Percentiles rank a stretch among this genome's conserved stretches.
Evolutionary conservation across 148 eudicot genomes (phyloP).

Genomic region (Fagopyrum homotropicum): DNA sequence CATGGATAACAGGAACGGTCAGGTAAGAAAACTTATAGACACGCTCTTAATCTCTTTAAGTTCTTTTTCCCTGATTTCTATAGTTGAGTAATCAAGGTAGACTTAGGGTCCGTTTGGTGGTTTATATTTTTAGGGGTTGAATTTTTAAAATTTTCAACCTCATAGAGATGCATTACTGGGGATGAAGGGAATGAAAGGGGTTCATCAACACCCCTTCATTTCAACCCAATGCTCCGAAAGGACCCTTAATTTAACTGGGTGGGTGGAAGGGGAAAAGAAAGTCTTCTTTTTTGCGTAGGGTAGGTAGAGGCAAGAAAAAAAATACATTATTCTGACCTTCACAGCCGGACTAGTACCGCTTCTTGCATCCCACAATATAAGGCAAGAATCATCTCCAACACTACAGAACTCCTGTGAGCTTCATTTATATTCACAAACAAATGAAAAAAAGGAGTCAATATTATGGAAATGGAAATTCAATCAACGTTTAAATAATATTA

Average conservation of each 20-base stretch:
- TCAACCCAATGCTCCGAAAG: no score
- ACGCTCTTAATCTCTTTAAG: not conserved
- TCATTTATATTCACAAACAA: slow-evolving; percentile 19
- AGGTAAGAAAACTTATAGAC: not conserved
- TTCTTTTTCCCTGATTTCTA: not conserved
- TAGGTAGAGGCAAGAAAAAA: not conserved
- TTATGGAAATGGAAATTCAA: slow-evolving; percentile 8
- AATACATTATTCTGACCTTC: slow-evolving; percentile 42
- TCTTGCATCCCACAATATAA: slow-evolving; percentile 95
- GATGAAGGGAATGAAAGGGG: no score
- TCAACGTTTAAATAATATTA: not conserved
- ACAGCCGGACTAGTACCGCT: slow-evolving; percentile 54
- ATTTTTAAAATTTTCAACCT: no score
- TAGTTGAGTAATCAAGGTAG: not conserved
- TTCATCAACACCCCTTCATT: no score
- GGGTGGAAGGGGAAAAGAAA: not conserved
- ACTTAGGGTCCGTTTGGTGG: not conserved
- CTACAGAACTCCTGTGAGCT: slow-evolving; percentile 98
- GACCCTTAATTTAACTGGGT: not conserved
- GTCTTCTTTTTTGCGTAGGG: not conserved
- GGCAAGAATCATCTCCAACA: slow-evolving; percentile 97
- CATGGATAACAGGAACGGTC: not conserved
- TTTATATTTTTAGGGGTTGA: no score
- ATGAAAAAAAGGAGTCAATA: not conserved
- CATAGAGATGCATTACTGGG: no score